These are phyloP conservation scores for Pharus latifolius DNA, from an alignment of 176 grass and related monocot genomes.

Conservation along the genomic window DNA sequence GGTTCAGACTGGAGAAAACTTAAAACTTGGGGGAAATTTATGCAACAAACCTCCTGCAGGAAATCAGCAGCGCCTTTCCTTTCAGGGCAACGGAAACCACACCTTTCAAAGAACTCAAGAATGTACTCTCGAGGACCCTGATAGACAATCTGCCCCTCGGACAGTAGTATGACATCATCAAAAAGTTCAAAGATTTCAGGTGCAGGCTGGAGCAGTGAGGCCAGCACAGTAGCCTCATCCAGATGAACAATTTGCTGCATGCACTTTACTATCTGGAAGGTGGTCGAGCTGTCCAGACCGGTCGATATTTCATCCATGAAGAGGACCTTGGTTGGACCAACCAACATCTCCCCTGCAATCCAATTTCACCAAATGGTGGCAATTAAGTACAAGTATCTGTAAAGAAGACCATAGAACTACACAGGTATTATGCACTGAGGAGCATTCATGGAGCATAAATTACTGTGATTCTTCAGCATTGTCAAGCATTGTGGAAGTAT, in stretches of 20 bases:
- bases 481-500: too few species aligned
- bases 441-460: too few species aligned
- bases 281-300: slow-evolving; percentile 91
- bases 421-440: too few species aligned
- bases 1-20: too few species aligned
- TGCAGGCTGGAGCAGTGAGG: slow-evolving; percentile 85
- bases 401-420: too few species aligned
- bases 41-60: slow-evolving; percentile 62
- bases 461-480: too few species aligned
- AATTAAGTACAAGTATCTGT: not conserved
- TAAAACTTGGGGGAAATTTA: not conserved
- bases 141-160: slow-evolving; percentile 94
- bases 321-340: slow-evolving; percentile 93
- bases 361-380: not conserved
- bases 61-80: slow-evolving; percentile 94
- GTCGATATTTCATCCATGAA: slow-evolving; percentile 99
- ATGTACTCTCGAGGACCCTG: slow-evolving; percentile 73
- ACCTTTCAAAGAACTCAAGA: slow-evolving; percentile 83
- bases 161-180: slow-evolving; percentile 84
- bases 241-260: slow-evolving; percentile 91
- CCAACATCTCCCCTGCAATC: slow-evolving; percentile 85
- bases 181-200: slow-evolving; percentile 90
- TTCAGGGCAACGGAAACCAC: slow-evolving; percentile 75
- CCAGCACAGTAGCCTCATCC: slow-evolving; percentile 79
- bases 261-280: slow-evolving; percentile 81